Conservation (phyloP, 1,139 yeast genomes). For the Candida gigantensis region DNA sequence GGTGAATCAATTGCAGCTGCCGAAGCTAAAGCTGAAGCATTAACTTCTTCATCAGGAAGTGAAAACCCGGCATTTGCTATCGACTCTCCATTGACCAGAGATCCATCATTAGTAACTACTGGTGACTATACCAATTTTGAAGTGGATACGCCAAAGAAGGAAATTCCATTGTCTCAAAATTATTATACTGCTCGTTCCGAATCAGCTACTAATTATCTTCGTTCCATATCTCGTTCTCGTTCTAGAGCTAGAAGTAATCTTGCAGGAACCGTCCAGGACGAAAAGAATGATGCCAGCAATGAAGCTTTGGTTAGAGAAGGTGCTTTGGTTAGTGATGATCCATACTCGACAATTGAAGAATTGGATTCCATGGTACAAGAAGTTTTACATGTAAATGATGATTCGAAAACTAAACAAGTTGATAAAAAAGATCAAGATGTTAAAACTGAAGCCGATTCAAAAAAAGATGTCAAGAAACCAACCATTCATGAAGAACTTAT, state of each 20-base stretch:
- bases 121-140: constrained; percentile 53
- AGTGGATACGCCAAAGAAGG: constrained; percentile 36
- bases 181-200: constrained; percentile 33
- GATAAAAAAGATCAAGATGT: constrained; percentile 1
- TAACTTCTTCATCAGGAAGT: constrained; percentile 4
- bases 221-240: constrained; percentile 64
- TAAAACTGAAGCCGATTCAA: constrained; percentile 5
- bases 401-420: constrained; percentile 1
- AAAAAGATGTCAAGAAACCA: constrained; percentile 7
- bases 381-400: constrained; percentile 28
- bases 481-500: constrained; percentile 9
- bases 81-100: constrained; percentile 27
- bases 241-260: constrained; percentile 38
- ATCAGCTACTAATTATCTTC: constrained; percentile 51
- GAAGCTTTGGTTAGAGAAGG: constrained; percentile 44
- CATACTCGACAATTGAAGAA: constrained; percentile 40
- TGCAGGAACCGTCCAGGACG: constrained; percentile 28
- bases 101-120: constrained; percentile 47
- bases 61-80: constrained; percentile 8
- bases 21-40: constrained; percentile 26
- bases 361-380: constrained; percentile 45
- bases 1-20: constrained; percentile 52
- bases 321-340: constrained; percentile 49
- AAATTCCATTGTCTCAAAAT: constrained; percentile 19
- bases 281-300: constrained; percentile 46